Evolutionary conservation across 768 basidiomycete species (phyloP), one percentile per base, ranked within the genome.

Genomic region (Trametes maxima): DNA sequence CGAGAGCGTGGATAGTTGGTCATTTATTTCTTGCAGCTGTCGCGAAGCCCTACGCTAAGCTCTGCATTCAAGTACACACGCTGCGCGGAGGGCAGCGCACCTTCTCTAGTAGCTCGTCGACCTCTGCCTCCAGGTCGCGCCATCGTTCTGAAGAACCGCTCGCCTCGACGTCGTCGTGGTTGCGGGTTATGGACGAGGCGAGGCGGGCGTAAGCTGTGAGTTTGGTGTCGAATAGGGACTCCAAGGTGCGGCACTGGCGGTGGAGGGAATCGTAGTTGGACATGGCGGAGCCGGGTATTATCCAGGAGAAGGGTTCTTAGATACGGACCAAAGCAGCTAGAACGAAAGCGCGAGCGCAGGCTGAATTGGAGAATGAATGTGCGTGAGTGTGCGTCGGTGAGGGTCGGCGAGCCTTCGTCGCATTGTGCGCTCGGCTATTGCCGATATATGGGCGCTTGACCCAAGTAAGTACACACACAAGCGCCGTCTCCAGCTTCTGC

Each of bases 191-290:
- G 33, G 79, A 80, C 4, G 89, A 84, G 8, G 91, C 94, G 43
- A 97, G 79, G 67, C 93, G 91, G 19, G 93, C 86, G 75, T 98
- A 98, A 11, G 92, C 81, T 0, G 93, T 93, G 33, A 99, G 81
- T 73, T 97, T 96, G 35, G 90, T 78, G 71, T 97, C 94, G 64
- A 98, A 90, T 22, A 94, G 82, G 47, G 94, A 93, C 72, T 98
- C 96, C 25, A 98, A 85, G 5, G 95, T 95, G 68, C 95, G 82
- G 76, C 93, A 93, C 74, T 96, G 94, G 55, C 94, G 80, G 69
- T 97, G 91, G 35, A 98, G 81, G 57, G 89, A 84, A 67, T 98
- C 96, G 78, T 95, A 95, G 66, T 79, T 86, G 59, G 88, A 80
- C 90, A 92, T 93, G 57, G 48, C 24, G 28, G n/a, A 2, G 21